Percentiles rank a stretch among this genome's conserved stretches.
phyloP scores from a whole-genome alignment of 805 yeast genomes.

The Clavispora fructus region DNA sequence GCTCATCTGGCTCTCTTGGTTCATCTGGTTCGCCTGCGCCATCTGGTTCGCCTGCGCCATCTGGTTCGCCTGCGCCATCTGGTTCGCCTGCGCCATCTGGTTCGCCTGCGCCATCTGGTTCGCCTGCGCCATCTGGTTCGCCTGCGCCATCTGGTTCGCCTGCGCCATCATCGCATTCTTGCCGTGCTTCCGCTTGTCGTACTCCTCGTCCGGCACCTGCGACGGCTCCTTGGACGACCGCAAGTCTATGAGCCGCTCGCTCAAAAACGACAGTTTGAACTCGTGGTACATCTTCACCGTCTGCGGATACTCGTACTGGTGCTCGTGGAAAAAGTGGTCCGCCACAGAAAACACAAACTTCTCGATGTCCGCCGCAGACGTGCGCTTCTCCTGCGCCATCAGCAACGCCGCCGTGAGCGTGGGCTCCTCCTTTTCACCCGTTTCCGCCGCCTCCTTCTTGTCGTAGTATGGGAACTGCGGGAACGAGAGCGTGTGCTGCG shows the following conservation, averaged over 20 bases:
- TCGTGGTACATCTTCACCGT: slow-evolving; percentile 39
- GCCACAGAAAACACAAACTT: slow-evolving; percentile 37
- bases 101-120: not conserved
- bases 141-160: not conserved
- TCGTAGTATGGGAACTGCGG: slow-evolving; percentile 6
- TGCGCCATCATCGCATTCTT: not conserved
- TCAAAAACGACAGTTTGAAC: slow-evolving; percentile 36
- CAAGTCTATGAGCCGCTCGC: slow-evolving; percentile 34
- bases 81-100: not conserved
- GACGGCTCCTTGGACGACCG: slow-evolving; percentile 4
- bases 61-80: not conserved
- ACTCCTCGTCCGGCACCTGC: not conserved
- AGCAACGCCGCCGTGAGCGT: slow-evolving; percentile 4
- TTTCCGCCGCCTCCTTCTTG: not conserved
- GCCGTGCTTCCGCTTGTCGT: not conserved
- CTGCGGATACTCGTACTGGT: slow-evolving; percentile 39
- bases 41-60: no score
- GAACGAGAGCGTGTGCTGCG: slow-evolving; percentile 8
- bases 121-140: no score
- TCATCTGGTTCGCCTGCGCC: no score
- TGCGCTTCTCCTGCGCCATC: slow-evolving; percentile 1
- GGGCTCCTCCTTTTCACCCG: slow-evolving; percentile 1
- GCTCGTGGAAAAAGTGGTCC: slow-evolving; percentile 36
- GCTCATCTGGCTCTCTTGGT: no score
- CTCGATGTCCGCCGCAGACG: slow-evolving; percentile 27